Evolutionary conservation across 805 yeast species (phyloP).

Genomic region (Wickerhamomyces xylosicus): DNA sequence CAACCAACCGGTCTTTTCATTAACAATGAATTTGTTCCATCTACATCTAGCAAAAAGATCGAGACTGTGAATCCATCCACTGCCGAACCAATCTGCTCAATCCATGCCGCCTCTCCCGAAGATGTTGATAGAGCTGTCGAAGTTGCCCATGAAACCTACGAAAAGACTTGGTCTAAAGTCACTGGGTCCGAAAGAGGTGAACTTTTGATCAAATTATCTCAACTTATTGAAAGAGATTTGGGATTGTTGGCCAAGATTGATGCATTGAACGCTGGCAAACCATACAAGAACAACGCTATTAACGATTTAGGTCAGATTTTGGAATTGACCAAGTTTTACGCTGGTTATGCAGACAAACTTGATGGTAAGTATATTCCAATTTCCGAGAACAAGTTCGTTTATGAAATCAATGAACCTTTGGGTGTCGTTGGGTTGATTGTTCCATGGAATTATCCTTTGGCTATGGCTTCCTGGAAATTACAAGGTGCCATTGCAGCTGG

Average conservation of each 20-base stretch:
- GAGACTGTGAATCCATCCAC: constrained; percentile 47
- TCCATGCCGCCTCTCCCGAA: constrained; percentile 9
- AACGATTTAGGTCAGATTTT: constrained; percentile 60
- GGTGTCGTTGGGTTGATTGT: constrained; percentile 78
- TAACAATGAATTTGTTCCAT: constrained; percentile 66
- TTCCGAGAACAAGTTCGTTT: constrained; percentile 56
- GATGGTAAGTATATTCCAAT: constrained; percentile 55
- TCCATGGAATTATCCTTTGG: constrained; percentile 80
- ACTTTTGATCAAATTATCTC: constrained; percentile 51
- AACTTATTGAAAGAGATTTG: constrained; percentile 50
- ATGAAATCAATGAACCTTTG: constrained; percentile 61
- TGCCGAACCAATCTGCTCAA: constrained; percentile 43
- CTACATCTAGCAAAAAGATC: constrained; percentile 52
- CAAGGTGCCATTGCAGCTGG: constrained; percentile 74
- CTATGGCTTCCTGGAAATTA: constrained; percentile 73
- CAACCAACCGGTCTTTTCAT: constrained; percentile 89
- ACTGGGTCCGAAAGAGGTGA: constrained; percentile 49
- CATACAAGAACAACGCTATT: constrained; percentile 52
- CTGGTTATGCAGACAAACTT: constrained; percentile 64
- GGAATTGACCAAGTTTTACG: constrained; percentile 56
- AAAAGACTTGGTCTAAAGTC: constrained; percentile 51
- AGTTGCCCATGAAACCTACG: constrained; percentile 52
- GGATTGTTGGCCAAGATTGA: constrained; percentile 62
- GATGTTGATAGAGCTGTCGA: constrained; percentile 17
- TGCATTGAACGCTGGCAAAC: constrained; percentile 70